These are phyloP conservation scores for Globisporangium recalcitrans DNA, from an alignment of 352 stramenopile species.

Conservation along the genomic window DNA sequence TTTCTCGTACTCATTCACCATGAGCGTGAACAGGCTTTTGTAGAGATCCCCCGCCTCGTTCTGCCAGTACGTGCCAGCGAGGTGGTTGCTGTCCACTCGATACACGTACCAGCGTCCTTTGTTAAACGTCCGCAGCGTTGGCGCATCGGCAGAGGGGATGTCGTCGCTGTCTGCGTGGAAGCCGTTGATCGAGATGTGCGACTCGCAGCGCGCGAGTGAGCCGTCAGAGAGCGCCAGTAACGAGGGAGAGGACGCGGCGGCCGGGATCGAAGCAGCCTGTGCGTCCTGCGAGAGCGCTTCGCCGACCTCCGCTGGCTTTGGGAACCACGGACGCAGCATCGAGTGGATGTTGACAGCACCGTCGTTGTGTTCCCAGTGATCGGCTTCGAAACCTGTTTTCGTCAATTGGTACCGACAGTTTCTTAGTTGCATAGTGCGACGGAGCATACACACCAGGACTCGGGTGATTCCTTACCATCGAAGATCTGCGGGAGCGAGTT, in stretches of 20 bases:
- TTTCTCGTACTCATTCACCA: constrained; percentile 55
- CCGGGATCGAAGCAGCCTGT: constrained; percentile 30
- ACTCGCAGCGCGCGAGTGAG: constrained; percentile 40
- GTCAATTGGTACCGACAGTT: neutral
- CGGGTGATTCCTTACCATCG: constrained; percentile 38
- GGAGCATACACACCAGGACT: no score
- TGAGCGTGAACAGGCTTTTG: constrained; percentile 64
- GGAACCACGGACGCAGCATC: constrained; percentile 67
- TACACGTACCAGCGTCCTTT: constrained; percentile 80
- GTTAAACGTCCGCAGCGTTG: constrained; percentile 28
- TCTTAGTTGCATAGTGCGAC: neutral
- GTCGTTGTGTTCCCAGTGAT: constrained; percentile 70
- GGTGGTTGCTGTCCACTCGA: constrained; percentile 68
- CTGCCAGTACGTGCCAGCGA: constrained; percentile 69
- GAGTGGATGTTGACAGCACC: constrained; percentile 68
- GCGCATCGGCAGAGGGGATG: constrained; percentile 18
- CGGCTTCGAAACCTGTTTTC: constrained; percentile 37
- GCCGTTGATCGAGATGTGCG: constrained; percentile 70
- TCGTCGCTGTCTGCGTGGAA: constrained; percentile 33
- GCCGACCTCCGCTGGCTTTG: constrained; percentile 38
- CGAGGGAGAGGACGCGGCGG: constrained; percentile 34
- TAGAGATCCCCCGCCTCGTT: constrained; percentile 56
- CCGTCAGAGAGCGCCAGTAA: constrained; percentile 15
- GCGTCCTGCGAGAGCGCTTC: constrained; percentile 11
- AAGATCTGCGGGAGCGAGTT: constrained; percentile 50